These are phyloP conservation scores for Suhomyces coccinellae DNA, from an alignment of 1,139 yeast genomes.

Conservation along the genomic window DNA sequence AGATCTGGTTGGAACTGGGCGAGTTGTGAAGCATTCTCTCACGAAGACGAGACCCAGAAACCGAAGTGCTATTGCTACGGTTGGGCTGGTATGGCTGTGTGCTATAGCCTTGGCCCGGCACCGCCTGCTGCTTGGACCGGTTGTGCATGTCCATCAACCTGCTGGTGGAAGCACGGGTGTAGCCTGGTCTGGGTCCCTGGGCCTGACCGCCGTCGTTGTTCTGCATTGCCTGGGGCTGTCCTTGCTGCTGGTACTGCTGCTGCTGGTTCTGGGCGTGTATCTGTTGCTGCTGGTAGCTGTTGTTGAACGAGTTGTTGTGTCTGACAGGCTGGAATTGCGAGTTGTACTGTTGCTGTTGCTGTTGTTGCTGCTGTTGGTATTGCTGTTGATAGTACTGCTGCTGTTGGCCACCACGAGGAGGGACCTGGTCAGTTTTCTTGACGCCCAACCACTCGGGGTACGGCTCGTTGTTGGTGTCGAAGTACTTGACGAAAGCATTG, in stretches of 20 bases:
- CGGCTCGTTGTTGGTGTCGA: constrained; percentile 31
- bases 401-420: constrained; percentile 4
- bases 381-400: constrained; percentile 8
- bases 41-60: constrained; percentile 35
- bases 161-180: constrained; percentile 39
- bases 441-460: constrained; percentile 52
- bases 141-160: constrained; percentile 46
- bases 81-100: constrained; percentile 24
- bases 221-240: neutral
- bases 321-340: constrained; percentile 28
- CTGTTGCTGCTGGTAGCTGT: constrained; percentile 22
- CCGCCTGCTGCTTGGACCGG: constrained; percentile 44
- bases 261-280: constrained; percentile 14
- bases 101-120: constrained; percentile 38
- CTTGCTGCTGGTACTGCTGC: constrained; percentile 12
- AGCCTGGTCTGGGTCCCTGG: constrained; percentile 15
- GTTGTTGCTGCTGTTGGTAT: neutral
- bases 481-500: constrained; percentile 46
- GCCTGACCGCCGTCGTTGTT: neutral
- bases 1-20: constrained; percentile 14
- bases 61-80: constrained; percentile 29
- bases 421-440: constrained; percentile 6
- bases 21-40: constrained; percentile 38
- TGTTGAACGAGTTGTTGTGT: constrained; percentile 24
- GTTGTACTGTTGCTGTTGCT: constrained; percentile 12